Percentiles rank a stretch among this genome's conserved stretches.
These are phyloP conservation scores for Malassezia pachydermatis DNA, from an alignment of 1,284 basidiomycete genomes.

Conservation along the genomic window DNA sequence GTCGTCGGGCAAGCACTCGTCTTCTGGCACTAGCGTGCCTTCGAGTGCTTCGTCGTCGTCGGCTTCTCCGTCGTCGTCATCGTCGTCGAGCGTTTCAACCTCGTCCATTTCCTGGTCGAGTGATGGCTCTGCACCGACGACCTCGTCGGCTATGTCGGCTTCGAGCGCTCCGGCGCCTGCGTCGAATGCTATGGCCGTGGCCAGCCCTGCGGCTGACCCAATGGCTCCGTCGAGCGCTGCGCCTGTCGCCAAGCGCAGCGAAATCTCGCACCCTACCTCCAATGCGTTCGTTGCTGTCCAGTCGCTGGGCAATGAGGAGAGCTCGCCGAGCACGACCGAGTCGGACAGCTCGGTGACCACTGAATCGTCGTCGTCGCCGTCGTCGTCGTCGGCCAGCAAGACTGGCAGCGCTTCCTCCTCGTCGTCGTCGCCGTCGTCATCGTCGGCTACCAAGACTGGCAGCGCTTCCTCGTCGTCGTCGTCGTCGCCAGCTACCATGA, in stretches of 20 bases:
- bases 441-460: not conserved
- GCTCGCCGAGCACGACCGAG: not conserved
- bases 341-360: not conserved
- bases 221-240: too few relatives aligned
- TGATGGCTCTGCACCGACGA: too few relatives aligned
- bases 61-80: not conserved
- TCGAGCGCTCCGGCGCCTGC: too few relatives aligned
- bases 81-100: too few relatives aligned
- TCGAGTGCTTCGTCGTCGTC: not conserved
- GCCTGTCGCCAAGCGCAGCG: not conserved
- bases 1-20: not conserved
- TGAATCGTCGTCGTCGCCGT: not conserved
- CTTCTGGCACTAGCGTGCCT: not conserved
- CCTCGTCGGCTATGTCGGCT: too few relatives aligned
- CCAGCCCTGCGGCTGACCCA: too few relatives aligned
- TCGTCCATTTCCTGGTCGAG: too few relatives aligned
- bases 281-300: constrained; percentile 2
- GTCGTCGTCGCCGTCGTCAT: not conserved
- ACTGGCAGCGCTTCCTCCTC: not conserved
- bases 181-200: too few relatives aligned
- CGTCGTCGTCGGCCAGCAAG: not conserved
- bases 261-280: not conserved
- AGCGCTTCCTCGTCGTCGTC: not conserved
- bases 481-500: not conserved
- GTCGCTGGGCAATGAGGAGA: not conserved